Conservation (phyloP, 192 early-diverging fungal species). For the Coemansia umbellata region DNA sequence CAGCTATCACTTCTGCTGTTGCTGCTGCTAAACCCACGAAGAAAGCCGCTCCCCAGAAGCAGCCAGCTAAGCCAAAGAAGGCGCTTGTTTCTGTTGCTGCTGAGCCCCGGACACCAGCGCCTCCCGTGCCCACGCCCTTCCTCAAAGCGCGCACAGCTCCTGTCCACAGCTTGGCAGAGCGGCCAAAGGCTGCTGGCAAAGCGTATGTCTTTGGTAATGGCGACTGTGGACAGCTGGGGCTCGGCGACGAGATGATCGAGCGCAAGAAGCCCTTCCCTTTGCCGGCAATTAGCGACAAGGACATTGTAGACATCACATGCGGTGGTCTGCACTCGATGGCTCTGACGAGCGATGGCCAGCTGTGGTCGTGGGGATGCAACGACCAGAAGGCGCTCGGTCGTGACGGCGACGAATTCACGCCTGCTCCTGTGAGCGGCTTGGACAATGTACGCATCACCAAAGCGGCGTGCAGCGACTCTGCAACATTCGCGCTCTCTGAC, state of each 20-base stretch:
- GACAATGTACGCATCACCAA: conserved; percentile 69
- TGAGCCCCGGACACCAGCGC: conserved; percentile 1
- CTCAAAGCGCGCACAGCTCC: conserved; percentile 32
- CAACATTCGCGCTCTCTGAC: conserved; percentile 72
- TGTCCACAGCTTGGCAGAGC: conserved; percentile 24
- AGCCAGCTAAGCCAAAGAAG: not conserved
- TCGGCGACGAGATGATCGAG: conserved; percentile 77
- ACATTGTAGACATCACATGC: conserved; percentile 73
- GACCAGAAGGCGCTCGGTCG: conserved; percentile 86
- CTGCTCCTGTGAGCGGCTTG: conserved; percentile 73
- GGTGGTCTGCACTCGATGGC: conserved; percentile 90
- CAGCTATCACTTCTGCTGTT: not conserved
- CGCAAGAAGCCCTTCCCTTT: conserved; percentile 75
- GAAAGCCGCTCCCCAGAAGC: conserved; percentile 6
- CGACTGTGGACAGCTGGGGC: conserved; percentile 87
- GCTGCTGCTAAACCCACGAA: conserved; percentile 11
- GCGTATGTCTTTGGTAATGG: conserved; percentile 86
- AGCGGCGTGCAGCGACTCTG: conserved; percentile 80
- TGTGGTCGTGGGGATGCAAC: conserved; percentile 96
- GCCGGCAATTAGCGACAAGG: conserved; percentile 60
- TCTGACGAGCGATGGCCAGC: conserved; percentile 62
- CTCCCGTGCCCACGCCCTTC: conserved; percentile 21
- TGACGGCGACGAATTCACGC: conserved; percentile 58
- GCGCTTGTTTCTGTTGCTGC: not conserved
- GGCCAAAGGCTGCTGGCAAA: conserved; percentile 8